Base-by-base conservation (phyloP, 129 eudicot species). In the Flaveria linearis region DNA sequence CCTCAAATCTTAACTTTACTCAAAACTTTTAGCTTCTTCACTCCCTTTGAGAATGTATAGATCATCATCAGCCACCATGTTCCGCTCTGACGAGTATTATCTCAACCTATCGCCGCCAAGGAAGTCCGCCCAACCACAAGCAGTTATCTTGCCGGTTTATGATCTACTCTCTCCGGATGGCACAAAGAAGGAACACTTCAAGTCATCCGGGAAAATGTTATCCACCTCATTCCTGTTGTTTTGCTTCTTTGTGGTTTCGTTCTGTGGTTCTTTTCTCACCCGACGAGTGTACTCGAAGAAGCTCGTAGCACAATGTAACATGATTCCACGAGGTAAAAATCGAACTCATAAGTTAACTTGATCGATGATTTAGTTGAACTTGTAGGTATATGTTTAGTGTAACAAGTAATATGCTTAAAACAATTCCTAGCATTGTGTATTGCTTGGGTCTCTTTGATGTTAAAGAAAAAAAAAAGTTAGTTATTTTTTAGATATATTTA, bases 151-250 rank as follows among this genome's bases (percentile, higher is more conserved):
- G 79, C 76, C 85, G 26, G 43, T 73, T 36, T 72, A 69, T 17
- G 45, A 45, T 36, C 53, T 58, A 13, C 45, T 75, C 56, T 67
- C 82, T 50, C 73, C 75, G 5, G 86, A 85, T 62, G 86, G 51
- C 17, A 52, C 71, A 26, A 86, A 86, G 87, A 86, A 83, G 80
- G 89, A 88, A 68, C 77, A 65, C 12, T 69, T 36, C 68, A 86
- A 78, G 68, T 56, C 81, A 16, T 47, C 87, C 0, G 78, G 69
- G 93, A 86, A n/a, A 86, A 65, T 30, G 84, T 75, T n/a, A 76
- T 88, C 78, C 96, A 90, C 58, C 28, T 90, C 16, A 88, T 90
- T 67, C 96, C 96, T 11, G 68, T 86, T 18, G 78, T 88, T 39
- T 67, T 90, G 73, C 2, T 86, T 53, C 41, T 88, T 45, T 90